Evolutionary conservation across 139 green algal species (phyloP), one percentile per base, ranked within the genome.

Genomic region (Coelastrella sp.): DNA sequence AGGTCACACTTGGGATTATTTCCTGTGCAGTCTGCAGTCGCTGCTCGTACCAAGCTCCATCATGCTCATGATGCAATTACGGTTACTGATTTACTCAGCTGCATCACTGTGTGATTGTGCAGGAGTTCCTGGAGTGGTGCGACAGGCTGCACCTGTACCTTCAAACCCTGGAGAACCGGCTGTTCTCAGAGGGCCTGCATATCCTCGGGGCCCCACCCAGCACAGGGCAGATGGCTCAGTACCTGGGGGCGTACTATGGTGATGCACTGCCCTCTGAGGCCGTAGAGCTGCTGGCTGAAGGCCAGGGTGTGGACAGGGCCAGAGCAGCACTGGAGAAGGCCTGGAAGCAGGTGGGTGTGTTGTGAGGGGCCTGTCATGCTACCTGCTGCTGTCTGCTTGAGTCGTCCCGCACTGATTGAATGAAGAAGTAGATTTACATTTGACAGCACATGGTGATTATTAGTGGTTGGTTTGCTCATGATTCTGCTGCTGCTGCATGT

Each of bases 131-230:
- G 10, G 84, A 17, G 9, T 90, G 57, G 59, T 79, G 56, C 15
- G 90, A 82, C n/a, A 68, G 93, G 9, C 85, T 99, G 79, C 97
- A 98, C 93, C 76, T 83, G 60, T 99, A 99, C 93, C 94, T 99
- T 68, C 93, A 96, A 91, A 90, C 95, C 65, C 61, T 99, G n/a
- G 98, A 99, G 91, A 96, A 93, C 65, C 94, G 98, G 8, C 92
- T 99, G n/a, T 99, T 99, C 93, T 98, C 94, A 25, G 96, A 99
- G 92, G 98, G 98, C 0, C 94, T 99, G 90, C 98, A 99, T 93
- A 95, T 97, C 74, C 92, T 99, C 87, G 98, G 98, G 15, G 61
- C 82, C 75, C 27, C 92, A 7, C 97, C 97, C 14, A 84, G 68
- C 24, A 68, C 78, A 3, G 89, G 85, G 0, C 90, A 97, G 79